Conservation (phyloP, 1,284 basidiomycete genomes). For the Irpex sp. region DNA sequence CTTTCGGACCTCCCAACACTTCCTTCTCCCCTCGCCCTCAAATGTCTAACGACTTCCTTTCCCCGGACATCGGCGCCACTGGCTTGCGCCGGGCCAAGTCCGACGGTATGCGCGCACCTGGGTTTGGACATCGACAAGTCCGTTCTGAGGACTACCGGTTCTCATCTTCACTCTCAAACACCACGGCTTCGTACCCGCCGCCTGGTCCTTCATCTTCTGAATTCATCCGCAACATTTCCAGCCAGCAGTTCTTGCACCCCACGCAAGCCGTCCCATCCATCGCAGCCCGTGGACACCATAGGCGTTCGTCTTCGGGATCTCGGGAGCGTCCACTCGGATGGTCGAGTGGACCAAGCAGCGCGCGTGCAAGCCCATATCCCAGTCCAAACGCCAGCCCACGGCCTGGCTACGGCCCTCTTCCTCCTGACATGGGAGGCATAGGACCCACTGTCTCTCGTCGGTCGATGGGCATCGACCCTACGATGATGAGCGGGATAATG, state of each 20-base stretch:
- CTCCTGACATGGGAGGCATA: conserved; percentile 17
- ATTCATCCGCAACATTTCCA: conserved; percentile 34
- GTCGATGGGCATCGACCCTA: conserved; percentile 16
- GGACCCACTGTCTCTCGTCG: conserved; percentile 14
- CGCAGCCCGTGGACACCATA: conserved; percentile 42
- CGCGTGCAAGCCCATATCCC: conserved; percentile 51
- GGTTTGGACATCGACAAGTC: conserved; percentile 19
- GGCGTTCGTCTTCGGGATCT: conserved; percentile 59
- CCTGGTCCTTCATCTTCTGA: conserved; percentile 41
- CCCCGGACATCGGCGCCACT: conserved; percentile 35
- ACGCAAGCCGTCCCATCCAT: conserved; percentile 35
- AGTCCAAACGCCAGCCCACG: conserved; percentile 50
- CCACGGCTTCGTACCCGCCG: conserved; percentile 24
- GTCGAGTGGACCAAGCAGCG: conserved; percentile 24
- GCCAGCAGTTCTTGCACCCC: conserved; percentile 39
- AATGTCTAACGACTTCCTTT: conserved; percentile 37
- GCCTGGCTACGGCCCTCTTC: conserved; percentile 26
- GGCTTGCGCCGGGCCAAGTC: conserved; percentile 39
- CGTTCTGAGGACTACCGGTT: conserved; percentile 49
- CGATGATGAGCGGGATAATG: conserved; percentile 12
- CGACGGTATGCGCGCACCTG: conserved; percentile 38
- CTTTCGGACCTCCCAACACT: conserved; percentile 21
- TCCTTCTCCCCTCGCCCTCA: conserved; percentile 8
- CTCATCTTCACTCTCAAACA: conserved; percentile 17
- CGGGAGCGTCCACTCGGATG: conserved; percentile 40